Percentiles rank a stretch among this genome's conserved stretches.
Evolutionary conservation across 257 asterid genomes (phyloP).

Genomic region (Solanum pimpinellifolium): DNA sequence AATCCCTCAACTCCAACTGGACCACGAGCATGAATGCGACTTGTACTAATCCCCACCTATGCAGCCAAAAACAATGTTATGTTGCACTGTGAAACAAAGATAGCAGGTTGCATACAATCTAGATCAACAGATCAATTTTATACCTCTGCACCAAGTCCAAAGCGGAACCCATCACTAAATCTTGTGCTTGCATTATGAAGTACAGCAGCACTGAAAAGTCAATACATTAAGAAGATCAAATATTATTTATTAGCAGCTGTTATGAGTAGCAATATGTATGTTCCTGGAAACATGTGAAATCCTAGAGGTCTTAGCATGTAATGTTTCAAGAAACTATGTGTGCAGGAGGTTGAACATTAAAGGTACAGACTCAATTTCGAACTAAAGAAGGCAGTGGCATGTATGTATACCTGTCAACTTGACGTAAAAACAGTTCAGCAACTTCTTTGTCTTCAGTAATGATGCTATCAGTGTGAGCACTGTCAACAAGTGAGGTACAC

Average conservation of each 20-base stretch:
- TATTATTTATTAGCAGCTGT: neutral
- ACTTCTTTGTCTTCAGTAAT: constrained; percentile 63
- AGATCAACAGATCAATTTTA: neutral
- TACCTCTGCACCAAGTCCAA: constrained; percentile 96
- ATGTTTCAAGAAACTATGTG: neutral
- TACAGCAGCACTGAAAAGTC: constrained; percentile 76
- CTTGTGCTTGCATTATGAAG: constrained; percentile 92
- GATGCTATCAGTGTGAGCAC: constrained; percentile 89
- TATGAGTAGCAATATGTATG: neutral
- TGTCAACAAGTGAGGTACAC: constrained; percentile 25
- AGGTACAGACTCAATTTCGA: neutral
- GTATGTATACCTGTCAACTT: constrained; percentile 45
- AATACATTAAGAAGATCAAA: neutral
- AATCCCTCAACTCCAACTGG: constrained; percentile 97
- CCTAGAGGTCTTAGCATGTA: neutral
- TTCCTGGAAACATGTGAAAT: neutral
- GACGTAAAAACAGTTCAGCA: constrained; percentile 60
- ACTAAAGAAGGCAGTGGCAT: neutral
- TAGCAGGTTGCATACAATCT: neutral
- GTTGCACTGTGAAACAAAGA: neutral
- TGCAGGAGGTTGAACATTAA: neutral
- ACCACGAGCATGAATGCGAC: constrained; percentile 97
- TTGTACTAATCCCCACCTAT: constrained; percentile 92
- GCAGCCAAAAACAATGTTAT: constrained; percentile 3
- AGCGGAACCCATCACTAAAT: constrained; percentile 85